A percentile compares a stretch with the other conserved stretches of the same genome.
These are phyloP conservation scores for Tylopilus rubrobrunneus DNA, from an alignment of 768 basidiomycete species.

Conservation along the genomic window DNA sequence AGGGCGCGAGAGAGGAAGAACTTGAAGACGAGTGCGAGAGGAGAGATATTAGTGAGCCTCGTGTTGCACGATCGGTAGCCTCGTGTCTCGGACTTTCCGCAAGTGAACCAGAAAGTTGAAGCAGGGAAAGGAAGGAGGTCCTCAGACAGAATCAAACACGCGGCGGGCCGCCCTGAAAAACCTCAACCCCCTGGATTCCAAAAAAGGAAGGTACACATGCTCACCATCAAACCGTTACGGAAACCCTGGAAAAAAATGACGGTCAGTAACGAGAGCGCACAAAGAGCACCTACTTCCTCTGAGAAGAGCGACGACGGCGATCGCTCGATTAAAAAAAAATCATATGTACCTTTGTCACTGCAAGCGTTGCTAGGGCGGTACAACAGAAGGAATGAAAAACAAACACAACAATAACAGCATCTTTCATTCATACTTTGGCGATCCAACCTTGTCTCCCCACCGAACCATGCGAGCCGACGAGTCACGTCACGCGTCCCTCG, in stretches of 20 bases:
- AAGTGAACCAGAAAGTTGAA: conserved; percentile 28
- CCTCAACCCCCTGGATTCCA: conserved; percentile 25
- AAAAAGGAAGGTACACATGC: conserved; percentile 30
- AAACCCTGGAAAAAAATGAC: neutral
- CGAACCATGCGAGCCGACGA: conserved; percentile 6
- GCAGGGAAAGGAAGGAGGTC: conserved; percentile 20
- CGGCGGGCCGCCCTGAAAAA: conserved; percentile 31
- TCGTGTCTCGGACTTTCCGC: conserved; percentile 48
- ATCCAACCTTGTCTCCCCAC: conserved; percentile 13
- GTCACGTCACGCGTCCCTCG: conserved; percentile 15
- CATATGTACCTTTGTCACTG: neutral
- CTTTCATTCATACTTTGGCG: conserved; percentile 19
- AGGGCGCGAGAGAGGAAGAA: conserved; percentile 23
- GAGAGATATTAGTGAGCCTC: conserved; percentile 39
- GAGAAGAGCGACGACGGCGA: neutral
- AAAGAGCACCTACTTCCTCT: conserved; percentile 13
- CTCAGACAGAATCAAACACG: conserved; percentile 23
- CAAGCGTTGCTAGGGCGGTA: conserved; percentile 26
- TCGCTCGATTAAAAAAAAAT: neutral
- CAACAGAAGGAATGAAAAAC: neutral
- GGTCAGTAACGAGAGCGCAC: conserved; percentile 8
- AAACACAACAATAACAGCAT: conserved; percentile 21
- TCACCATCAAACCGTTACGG: conserved; percentile 27
- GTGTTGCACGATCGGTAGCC: conserved; percentile 42
- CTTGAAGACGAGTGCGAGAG: conserved; percentile 8